Evolutionary conservation across 768 basidiomycete species (phyloP), one percentile per base, ranked within the genome.

Genomic region (Cystobasidium tubakii): DNA sequence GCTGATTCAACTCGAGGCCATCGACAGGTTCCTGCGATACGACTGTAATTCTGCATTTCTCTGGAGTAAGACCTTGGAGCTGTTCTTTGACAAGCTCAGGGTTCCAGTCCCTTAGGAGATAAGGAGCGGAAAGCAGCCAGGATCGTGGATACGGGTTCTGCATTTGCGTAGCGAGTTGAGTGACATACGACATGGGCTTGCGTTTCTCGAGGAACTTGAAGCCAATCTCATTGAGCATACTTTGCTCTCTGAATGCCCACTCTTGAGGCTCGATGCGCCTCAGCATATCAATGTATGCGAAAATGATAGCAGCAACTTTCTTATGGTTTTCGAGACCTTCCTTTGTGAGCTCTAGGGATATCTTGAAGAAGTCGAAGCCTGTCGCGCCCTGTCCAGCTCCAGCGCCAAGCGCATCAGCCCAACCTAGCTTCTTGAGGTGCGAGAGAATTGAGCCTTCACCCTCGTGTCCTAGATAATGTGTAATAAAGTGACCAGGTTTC

Each of bases 191-290:
- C 65, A 92, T 89, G 0, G 92, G 88, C 27, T 86, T 84, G 39
- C 85, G 85, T 81, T 94, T 92, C 81, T 97, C 94, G 57, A 87
- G 84, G 81, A 93, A 98, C 29, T 88, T 86, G 84, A 96, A 98
- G 17, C 86, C 86, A 21, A 88, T 90, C 23, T 84, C 82, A 25
- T 88, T 86, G 34, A 99, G 84, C 23, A 84, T 84, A 42, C 87
- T 86, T 73, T 88, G 83, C 80, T 99, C 95, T 39, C 86, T 83
- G 79, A 93, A 91, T 76, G 88, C 85, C 82, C 85, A 89, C n/a
- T 80, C 78, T 1, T 80, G 80, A 0, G 82, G 82, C 0, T 81
- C 81, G 19, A 77, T 76, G 0, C 79, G 75, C n/a, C 80, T 78
- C 31, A 85, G 79, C 10, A 85, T 81, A 25, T 79, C 74, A 73